Conservation (phyloP, 352 stramenopile genomes). For the Pythium brachiatum region DNA sequence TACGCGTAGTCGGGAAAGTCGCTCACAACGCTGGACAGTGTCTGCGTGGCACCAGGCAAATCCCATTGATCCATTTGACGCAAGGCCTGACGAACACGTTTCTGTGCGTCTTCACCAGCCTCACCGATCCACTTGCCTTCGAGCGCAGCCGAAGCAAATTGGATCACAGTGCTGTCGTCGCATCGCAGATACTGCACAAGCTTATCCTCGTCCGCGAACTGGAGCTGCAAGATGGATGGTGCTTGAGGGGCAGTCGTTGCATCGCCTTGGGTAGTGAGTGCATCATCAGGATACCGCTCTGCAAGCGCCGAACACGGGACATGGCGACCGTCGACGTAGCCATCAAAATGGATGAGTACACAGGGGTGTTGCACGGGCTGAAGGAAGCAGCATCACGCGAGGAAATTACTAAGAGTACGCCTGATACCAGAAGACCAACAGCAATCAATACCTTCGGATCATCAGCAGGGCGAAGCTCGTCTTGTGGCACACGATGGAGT, state of each 20-base stretch:
- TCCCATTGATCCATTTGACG: constrained; percentile 43
- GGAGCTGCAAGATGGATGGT: constrained; percentile 74
- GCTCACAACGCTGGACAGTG: constrained; percentile 47
- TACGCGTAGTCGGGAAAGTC: constrained; percentile 57
- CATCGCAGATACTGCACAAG: constrained; percentile 66
- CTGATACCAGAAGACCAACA: too few species aligned
- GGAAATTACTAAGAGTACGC: background rate
- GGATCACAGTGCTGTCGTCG: constrained; percentile 63
- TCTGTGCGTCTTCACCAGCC: constrained; percentile 41
- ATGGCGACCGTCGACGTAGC: constrained; percentile 58
- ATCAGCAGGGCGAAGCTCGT: constrained; percentile 40
- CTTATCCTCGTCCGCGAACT: constrained; percentile 61
- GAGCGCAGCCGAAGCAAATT: constrained; percentile 65
- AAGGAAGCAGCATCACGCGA: background rate
- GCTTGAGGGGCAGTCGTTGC: constrained; percentile 7
- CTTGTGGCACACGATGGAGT: constrained; percentile 57
- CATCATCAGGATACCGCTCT: constrained; percentile 57
- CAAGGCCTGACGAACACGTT: constrained; percentile 38
- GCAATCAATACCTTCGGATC: constrained; percentile 49
- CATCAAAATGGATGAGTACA: constrained; percentile 77
- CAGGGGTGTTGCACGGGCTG: constrained; percentile 61
- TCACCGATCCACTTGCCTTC: constrained; percentile 75
- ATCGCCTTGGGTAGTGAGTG: constrained; percentile 2
- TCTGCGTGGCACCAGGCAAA: constrained; percentile 36
- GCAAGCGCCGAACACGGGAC: constrained; percentile 62